Conservation (phyloP, 257 asterid genomes). For the Capsicum pubescens region DNA sequence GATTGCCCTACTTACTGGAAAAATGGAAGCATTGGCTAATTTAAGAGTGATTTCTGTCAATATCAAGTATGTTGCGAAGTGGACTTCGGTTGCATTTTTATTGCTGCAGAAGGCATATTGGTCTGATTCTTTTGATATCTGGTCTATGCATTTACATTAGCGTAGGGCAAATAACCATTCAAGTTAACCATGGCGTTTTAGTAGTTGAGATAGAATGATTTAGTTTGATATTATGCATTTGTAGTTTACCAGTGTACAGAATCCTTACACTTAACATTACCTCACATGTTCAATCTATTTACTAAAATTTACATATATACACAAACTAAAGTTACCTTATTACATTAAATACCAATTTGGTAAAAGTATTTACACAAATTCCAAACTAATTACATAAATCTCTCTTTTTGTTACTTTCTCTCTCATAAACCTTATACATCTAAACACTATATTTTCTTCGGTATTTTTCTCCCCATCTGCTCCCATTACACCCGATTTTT, state of each 20-base stretch:
- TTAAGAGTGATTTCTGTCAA: neutral
- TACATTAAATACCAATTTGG: no score
- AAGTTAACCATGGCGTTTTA: neutral
- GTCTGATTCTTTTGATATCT: conserved; percentile 27
- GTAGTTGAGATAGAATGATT: neutral
- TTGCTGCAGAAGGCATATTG: neutral
- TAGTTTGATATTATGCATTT: neutral
- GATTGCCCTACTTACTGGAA: neutral
- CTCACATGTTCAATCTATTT: neutral
- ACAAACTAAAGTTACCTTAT: no score
- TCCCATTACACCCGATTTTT: no score
- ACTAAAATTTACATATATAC: no score
- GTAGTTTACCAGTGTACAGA: neutral
- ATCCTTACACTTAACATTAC: neutral
- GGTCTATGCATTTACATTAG: conserved; percentile 36
- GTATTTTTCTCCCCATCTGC: no score
- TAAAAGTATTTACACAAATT: no score
- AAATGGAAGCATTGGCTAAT: conserved; percentile 11
- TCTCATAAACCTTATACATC: no score
- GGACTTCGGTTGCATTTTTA: neutral
- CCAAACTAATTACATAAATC: no score
- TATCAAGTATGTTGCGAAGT: neutral
- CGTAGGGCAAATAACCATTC: conserved; percentile 13
- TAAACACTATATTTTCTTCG: no score
- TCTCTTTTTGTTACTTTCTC: no score